Conservation (phyloP, 2,329 filamentous ascomycete species). For the Albifimbria verrucaria region DNA sequence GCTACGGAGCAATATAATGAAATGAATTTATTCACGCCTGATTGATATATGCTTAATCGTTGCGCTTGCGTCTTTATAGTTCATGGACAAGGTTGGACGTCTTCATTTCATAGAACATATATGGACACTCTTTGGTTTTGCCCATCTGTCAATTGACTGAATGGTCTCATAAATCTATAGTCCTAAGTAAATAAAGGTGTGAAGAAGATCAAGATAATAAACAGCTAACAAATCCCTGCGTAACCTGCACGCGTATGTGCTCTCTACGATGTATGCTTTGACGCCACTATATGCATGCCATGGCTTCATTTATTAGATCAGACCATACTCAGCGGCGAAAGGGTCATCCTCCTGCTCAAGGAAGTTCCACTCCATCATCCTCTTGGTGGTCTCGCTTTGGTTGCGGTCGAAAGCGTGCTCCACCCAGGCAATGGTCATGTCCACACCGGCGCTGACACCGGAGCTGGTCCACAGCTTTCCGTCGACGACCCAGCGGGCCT, state of each 20-base stretch:
- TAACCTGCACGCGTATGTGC: too few relatives aligned
- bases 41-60: too few relatives aligned
- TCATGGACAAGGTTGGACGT: too few relatives aligned
- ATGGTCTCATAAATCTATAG: background rate
- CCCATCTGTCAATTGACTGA: background rate
- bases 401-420: constrained; percentile 48
- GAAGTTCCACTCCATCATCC: constrained; percentile 9
- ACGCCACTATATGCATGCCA: too few relatives aligned
- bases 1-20: too few relatives aligned
- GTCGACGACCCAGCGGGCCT: constrained; percentile 56
- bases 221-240: too few relatives aligned
- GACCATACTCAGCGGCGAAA: constrained; percentile 5
- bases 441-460: constrained; percentile 59
- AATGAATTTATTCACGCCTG: too few relatives aligned
- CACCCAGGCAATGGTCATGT: constrained; percentile 57
- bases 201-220: background rate
- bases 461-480: constrained; percentile 57
- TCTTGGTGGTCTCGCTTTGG: constrained; percentile 6
- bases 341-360: constrained; percentile 9
- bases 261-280: too few relatives aligned
- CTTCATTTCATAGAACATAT: too few relatives aligned
- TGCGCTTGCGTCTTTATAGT: too few relatives aligned
- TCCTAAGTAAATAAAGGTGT: background rate
- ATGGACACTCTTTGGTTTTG: too few relatives aligned
- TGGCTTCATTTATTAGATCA: background rate